Evolutionary conservation across 2,329 filamentous ascomycete genomes (phyloP), one percentile per base, ranked within the genome.

Genomic region (Talaromyces amestolkiae): DNA sequence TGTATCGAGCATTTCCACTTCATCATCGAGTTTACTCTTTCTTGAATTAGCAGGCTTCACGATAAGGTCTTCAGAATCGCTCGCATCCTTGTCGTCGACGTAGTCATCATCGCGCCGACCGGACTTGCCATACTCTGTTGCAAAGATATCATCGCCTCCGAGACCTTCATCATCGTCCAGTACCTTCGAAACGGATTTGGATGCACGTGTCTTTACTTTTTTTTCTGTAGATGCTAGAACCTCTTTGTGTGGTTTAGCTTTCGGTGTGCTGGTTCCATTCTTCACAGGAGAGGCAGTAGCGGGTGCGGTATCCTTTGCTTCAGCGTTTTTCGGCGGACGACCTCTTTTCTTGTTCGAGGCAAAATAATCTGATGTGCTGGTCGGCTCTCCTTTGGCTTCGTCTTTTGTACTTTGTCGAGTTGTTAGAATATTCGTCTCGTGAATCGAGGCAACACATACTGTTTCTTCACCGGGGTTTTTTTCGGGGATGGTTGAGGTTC

Each of bases 81-180:
- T 75, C 35, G 89, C 90, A 53, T 83, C 84, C 61, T 80, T 81
- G 67, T 90, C 90, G 66, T 86, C 84, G 62, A 92, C 89, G 72
- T 95, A 91, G 47, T 88, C 88, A 71, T 87, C 90, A 58, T 78
- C 74, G 13, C 86, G 83, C 74, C 88, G 91, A 65, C 85, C 87
- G 53, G 85, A 81, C 58, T 85, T 85, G 73, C 88, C 90, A 39
- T 84, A 85, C 69, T 91, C 88, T 3, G 90, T 89, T 15, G 89
- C 90, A 76, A 93, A 93, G 22, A 97, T 93, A 71, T 97, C 93
- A 69, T 92, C 90, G n/a, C 86, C 90, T 3, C 79, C 84, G 53
- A 86, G 89, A 53, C 91, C 87, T 7, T 85, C 83, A 39, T 88
- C 89, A 62, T 91, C 89, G 22, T 91, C 86, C 69, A 90, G 67